phyloP scores from a whole-genome alignment of 2,329 filamentous ascomycete genomes.

The Graphium sp. region DNA sequence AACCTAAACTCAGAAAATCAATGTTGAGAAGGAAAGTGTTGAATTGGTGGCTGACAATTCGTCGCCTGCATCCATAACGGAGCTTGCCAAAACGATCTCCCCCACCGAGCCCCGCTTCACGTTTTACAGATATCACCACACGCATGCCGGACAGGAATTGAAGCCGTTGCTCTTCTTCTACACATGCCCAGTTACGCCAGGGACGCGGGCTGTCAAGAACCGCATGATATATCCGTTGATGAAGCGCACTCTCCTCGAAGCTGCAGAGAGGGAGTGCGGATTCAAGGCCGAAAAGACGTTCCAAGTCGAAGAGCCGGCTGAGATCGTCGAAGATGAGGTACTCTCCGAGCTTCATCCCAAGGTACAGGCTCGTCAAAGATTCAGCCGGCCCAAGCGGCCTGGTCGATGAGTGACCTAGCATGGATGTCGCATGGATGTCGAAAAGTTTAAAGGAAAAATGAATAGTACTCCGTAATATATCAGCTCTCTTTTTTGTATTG shows the following conservation, averaged over 20 bases:
- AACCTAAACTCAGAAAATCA: conserved; percentile 62
- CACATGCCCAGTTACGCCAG: conserved; percentile 53
- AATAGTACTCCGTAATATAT: too few species aligned
- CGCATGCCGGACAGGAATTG: conserved; percentile 30
- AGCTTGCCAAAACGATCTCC: conserved; percentile 45
- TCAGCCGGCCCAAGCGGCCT: conserved; percentile 65
- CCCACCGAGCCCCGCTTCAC: conserved; percentile 56
- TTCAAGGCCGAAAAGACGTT: conserved; percentile 54
- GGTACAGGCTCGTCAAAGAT: conserved; percentile 47
- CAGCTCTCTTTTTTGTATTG: too few species aligned
- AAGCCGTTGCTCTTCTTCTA: conserved; percentile 64
- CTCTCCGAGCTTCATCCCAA: conserved; percentile 52
- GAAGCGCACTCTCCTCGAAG: conserved; percentile 47
- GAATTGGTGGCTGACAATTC: conserved; percentile 41
- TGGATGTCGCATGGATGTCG: too few species aligned
- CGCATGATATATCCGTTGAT: conserved; percentile 71
- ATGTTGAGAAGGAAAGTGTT: conserved; percentile 51
- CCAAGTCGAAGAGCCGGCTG: conserved; percentile 48
- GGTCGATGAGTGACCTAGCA: conserved; percentile 40
- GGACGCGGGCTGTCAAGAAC: conserved; percentile 58
- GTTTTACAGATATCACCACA: conserved; percentile 54
- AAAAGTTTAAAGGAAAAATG: too few species aligned
- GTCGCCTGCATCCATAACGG: conserved; percentile 33
- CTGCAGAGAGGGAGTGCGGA: conserved; percentile 49
- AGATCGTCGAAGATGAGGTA: conserved; percentile 52